Base-by-base conservation (phyloP, 306 rosid genomes). In the Echinosophora koreensis region DNA sequence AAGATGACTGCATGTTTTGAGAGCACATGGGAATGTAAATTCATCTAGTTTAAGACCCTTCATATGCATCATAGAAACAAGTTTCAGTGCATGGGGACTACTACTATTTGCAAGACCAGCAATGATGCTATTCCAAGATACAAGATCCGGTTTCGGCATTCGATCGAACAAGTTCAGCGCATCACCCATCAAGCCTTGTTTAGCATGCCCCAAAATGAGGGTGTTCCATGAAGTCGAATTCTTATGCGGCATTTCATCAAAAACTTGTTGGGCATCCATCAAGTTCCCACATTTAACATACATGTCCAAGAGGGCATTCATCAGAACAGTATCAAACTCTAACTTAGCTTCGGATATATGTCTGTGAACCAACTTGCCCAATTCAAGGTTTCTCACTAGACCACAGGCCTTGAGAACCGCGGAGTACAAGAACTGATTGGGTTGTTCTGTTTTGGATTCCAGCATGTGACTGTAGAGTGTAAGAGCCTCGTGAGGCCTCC, bases 261-360 rank as follows among this genome's bases (percentile, higher is more conserved):
- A 94, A 70, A 90, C 95, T 42, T 57, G 83, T 64, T 71, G 63
- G 3, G 98, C 97, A 62, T 84, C 87, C 37, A 70, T 66, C 91
- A 90, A 83, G 78, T 79, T 88, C 62, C 92, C 92, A 88, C 97
- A 90, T 85, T 90, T 94, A 59, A 90, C 87, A 57, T 84, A 92
- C 98, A 94, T 89, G 65, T 92, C 97, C 95, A 94, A 80, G 60
- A 90, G 93, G 46, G 90, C 79, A 82, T 94, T 94, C 97, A 92
- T 87, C 87, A 94, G 69, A 85, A 88, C 92, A 37, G 84, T 84
- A 72, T 94, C 98, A 76, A 55, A 82, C 77, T 83, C 86, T 77
- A 90, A 70, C 38, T 73, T 79, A 30, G 67, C 85, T 47, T 75
- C 57, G 74, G 50, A 66, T 58, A 94, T 51, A 46, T 73, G 80